These are phyloP conservation scores for Rhododendron henanense DNA, from an alignment of 148 eudicot species.

Conservation along the genomic window DNA sequence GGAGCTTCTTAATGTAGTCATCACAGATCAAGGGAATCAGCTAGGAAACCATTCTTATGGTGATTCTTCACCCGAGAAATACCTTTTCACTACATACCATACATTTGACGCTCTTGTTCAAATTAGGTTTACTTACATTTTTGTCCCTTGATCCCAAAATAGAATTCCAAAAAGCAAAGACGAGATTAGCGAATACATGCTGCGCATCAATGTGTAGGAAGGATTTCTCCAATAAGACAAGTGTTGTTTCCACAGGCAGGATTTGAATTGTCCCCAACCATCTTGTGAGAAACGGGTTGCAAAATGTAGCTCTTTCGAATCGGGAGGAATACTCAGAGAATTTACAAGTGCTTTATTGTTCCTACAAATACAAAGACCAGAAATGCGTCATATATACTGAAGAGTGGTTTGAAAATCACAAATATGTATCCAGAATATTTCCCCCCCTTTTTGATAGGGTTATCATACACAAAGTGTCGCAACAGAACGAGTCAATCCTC, in stretches of 20 bases:
- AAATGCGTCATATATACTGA: not conserved
- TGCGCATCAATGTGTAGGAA: slow-evolving; percentile 61
- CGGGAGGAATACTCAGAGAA: slow-evolving; percentile 48
- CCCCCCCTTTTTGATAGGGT: not conserved
- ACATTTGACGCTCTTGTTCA: not conserved
- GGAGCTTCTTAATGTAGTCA: not conserved
- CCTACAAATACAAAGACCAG: slow-evolving; percentile 34
- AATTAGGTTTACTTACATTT: slow-evolving; percentile 44
- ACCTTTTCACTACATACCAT: not conserved
- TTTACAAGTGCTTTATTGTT: slow-evolving; percentile 48
- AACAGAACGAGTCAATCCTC: not conserved
- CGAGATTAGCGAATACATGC: slow-evolving; percentile 31
- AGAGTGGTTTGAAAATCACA: not conserved
- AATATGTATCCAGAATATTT: not conserved
- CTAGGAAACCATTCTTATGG: not conserved
- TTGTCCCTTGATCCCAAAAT: slow-evolving; percentile 59
- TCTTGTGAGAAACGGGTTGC: slow-evolving; percentile 50
- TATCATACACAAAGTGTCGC: not conserved
- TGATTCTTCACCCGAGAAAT: not conserved
- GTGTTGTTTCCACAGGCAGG: slow-evolving; percentile 77
- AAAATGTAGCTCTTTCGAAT: slow-evolving; percentile 54
- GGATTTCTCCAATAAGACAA: slow-evolving; percentile 89
- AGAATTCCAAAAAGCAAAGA: slow-evolving; percentile 51
- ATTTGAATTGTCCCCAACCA: slow-evolving; percentile 72
- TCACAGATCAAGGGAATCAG: not conserved